Evolutionary conservation across 2,329 filamentous ascomycete species (phyloP).

Genomic region (Scolecobasidium constrictum): DNA sequence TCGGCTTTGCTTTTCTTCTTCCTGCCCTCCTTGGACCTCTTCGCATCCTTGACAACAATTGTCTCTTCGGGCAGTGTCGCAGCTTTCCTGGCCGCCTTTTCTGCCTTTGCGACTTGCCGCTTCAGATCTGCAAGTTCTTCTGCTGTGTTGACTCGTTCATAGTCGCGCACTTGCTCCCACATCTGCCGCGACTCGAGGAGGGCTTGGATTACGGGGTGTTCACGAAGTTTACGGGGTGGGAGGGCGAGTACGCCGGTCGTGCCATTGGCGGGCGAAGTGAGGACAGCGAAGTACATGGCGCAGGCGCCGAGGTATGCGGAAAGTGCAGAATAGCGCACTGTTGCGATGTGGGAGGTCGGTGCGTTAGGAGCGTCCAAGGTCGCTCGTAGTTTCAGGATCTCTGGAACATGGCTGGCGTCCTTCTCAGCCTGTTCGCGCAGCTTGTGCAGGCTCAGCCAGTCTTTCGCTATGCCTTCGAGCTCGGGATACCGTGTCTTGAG

Average conservation of each 20-base stretch:
- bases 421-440: slow-evolving; percentile 47
- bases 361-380: slow-evolving; percentile 6
- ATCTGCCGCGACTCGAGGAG: slow-evolving; percentile 68
- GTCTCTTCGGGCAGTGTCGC: not conserved
- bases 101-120: slow-evolving; percentile 22
- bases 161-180: slow-evolving; percentile 63
- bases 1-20: slow-evolving; percentile 31
- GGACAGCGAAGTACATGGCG: slow-evolving; percentile 85
- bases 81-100: slow-evolving; percentile 12
- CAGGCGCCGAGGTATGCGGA: slow-evolving; percentile 79
- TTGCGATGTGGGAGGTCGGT: slow-evolving; percentile 12
- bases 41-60: not conserved
- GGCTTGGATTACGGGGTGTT: slow-evolving; percentile 84
- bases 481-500: slow-evolving; percentile 80
- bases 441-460: slow-evolving; percentile 61
- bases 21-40: not conserved
- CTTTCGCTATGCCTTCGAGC: slow-evolving; percentile 74
- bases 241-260: slow-evolving; percentile 46
- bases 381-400: slow-evolving; percentile 17
- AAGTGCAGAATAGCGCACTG: slow-evolving; percentile 66
- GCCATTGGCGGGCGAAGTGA: slow-evolving; percentile 68
- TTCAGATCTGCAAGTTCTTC: slow-evolving; percentile 24
- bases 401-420: slow-evolving; percentile 47
- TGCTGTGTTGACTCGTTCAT: slow-evolving; percentile 43
- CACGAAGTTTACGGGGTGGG: slow-evolving; percentile 67